Base-by-base conservation (phyloP, 768 basidiomycete species). In the Tylopilus felleus region DNA sequence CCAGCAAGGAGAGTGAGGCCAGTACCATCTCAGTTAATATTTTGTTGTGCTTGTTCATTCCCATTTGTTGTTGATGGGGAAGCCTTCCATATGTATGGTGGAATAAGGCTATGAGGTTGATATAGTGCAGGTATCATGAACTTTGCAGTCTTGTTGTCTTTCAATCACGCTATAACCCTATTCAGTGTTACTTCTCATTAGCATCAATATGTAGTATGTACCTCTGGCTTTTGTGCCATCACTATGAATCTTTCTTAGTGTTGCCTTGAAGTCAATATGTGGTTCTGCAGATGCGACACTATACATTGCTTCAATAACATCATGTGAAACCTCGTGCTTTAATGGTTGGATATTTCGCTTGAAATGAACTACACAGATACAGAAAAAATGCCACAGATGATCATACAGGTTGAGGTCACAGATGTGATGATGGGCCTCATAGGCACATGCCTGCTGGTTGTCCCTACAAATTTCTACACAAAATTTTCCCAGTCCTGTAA, bases 41-140 rank as follows among this genome's bases (percentile, higher is more conserved):
- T 44, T 0, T 27, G 8, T 28, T 58, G 52, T 6, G 49, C 49
- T 27, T 58, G 52, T 8, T 54, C 46, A 43, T 58, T 58, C 0
- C 52, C 44, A 9, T 58, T 58, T 4, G 46, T 58, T 3, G 52
- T 58, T 23, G 52, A 28, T 28, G 52, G 57, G 0, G 14, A 51
- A 2, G 57, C 57, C 3, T 51, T 51, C 52, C 52, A 54, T 0
- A 54, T 36, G 1, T 33, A 16, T 3, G 14, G 1, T 0, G 49
- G 57, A 1, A 58, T 58, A 1, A 58, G 22, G 27, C 57, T 58
- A 0, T 4, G 1, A 14, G 56, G 51, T 3, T 39, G 25, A 10
- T 57, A 57, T 0, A 57, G 36, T 25, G 48, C 41, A 0, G 51
- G 47, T 5, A 57, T 38, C 1, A 39, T 10, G 12, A 57, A 57